Base-by-base conservation (phyloP, 805 yeast species). In the Suhomyces kilbournensis region DNA sequence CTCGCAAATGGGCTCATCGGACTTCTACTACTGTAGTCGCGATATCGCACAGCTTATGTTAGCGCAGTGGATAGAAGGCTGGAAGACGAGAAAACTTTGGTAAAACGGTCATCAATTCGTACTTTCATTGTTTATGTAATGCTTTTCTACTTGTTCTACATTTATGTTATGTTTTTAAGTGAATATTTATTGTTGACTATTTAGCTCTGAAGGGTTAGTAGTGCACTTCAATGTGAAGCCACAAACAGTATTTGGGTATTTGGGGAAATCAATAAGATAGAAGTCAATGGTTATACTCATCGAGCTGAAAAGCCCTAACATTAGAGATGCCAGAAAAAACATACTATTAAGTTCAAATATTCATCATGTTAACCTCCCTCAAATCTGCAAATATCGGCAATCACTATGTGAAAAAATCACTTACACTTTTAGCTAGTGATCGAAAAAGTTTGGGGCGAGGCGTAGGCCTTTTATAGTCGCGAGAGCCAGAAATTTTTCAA, bases 241-340 rank as follows among this genome's bases (percentile, higher is more conserved):
- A 17, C 20, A 4, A 38, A 10, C 23, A 32, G 42, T 38, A 19
- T 38, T 19, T 38, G 20, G n/a, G 4, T 9, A 38, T 4, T 38
- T 19, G 42, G 42, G 42, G n/a, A 38, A 38, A 38, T 38, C 23
- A 38, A 38, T 38, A 38, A 38, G 42, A 38, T 38, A 38, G 42
- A 38, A 72, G 87, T 83, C 87, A 83, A 81, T 64, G 74, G 80
- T 83, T 85, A 83, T 79, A 86, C 79, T 86, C 92, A 86, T 84
- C 79, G 91, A 84, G 79, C 85, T 76, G 78, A 74, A 71, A 75
- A 79, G 83, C 81, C 76, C 91, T 86, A 86, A 85, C 88, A 86
- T 85, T 86, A 86, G 91, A 86, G 92, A 86, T 86, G 92, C 92
- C 92, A 86, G 92, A 86, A 86, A 85, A 84, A 83, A 85, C 79